Conservation (phyloP, 441 rosid genomes). For the Erysimum pusillum region DNA sequence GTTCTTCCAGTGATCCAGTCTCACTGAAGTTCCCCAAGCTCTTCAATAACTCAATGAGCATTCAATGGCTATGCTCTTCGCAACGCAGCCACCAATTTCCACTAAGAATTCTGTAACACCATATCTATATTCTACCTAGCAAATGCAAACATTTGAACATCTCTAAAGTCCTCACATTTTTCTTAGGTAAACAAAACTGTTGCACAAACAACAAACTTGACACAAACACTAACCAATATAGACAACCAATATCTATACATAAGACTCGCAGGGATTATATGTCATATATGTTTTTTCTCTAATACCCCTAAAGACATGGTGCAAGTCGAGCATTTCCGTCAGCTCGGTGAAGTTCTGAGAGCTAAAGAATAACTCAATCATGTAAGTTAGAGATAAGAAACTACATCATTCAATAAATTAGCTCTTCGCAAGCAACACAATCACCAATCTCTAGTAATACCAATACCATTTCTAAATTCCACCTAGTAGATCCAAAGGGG, state of each 20-base stretch:
- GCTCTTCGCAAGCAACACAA: constrained; percentile 1
- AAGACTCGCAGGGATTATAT: too few relatives aligned
- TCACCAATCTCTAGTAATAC: background rate
- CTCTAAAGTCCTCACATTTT: too few relatives aligned
- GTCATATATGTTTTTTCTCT: background rate
- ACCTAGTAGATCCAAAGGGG: background rate
- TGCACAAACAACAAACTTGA: too few relatives aligned
- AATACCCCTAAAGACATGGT: background rate
- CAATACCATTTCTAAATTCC: constrained; percentile 3
- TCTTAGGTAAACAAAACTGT: too few relatives aligned
- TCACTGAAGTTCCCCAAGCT: background rate
- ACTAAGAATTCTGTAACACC: too few relatives aligned
- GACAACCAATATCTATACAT: too few relatives aligned
- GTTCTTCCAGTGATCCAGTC: constrained; percentile 14
- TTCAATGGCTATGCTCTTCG: background rate
- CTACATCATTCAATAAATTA: background rate
- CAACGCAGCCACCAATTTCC: too few relatives aligned
- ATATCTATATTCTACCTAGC: too few relatives aligned
- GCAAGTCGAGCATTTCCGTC: background rate
- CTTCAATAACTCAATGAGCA: background rate
- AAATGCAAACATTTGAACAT: too few relatives aligned
- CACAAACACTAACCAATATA: too few relatives aligned
- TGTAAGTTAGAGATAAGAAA: background rate
- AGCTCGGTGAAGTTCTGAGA: too few relatives aligned
- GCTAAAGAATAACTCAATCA: background rate